phyloP scores from a whole-genome alignment of 176 grass and related monocot genomes.

The Bothriochloa decipiens region DNA sequence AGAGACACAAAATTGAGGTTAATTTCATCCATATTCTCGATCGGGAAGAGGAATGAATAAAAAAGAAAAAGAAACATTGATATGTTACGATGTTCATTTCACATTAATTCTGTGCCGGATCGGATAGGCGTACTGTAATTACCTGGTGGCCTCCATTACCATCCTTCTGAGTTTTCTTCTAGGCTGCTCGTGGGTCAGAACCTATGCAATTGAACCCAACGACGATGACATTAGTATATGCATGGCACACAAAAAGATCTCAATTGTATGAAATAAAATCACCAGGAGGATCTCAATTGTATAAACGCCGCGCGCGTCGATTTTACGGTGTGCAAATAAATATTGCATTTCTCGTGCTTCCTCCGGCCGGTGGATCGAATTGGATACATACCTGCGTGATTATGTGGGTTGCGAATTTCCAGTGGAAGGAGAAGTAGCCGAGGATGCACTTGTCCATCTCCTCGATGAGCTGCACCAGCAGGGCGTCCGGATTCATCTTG shows the following conservation, averaged over 20 bases:
- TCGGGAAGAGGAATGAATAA: too few species aligned
- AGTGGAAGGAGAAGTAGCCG: slow-evolving; percentile 96
- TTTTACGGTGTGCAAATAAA: too few species aligned
- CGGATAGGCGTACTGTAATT: neutral
- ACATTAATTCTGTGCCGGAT: too few species aligned
- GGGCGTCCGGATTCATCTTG: slow-evolving; percentile 60
- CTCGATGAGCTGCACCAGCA: slow-evolving; percentile 78
- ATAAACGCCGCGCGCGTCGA: too few species aligned
- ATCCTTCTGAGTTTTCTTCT: slow-evolving; percentile 77
- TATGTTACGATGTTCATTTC: too few species aligned
- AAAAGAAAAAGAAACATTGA: too few species aligned
- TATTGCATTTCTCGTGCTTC: too few species aligned
- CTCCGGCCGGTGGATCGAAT: neutral
- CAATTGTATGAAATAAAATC: too few species aligned
- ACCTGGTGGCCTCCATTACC: slow-evolving; percentile 96
- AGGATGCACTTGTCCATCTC: slow-evolving; percentile 92
- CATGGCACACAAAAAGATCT: neutral
- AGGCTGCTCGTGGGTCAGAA: slow-evolving; percentile 62
- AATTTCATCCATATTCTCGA: too few species aligned
- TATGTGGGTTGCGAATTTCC: slow-evolving; percentile 65
- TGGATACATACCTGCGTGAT: slow-evolving; percentile 86
- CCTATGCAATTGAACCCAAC: slow-evolving; percentile 30
- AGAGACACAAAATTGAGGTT: too few species aligned
- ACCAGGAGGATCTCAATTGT: neutral
- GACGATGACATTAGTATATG: neutral